Evolutionary conservation across 2,329 filamentous ascomycete species (phyloP).

Genomic region (Tolypocladium nubicola): DNA sequence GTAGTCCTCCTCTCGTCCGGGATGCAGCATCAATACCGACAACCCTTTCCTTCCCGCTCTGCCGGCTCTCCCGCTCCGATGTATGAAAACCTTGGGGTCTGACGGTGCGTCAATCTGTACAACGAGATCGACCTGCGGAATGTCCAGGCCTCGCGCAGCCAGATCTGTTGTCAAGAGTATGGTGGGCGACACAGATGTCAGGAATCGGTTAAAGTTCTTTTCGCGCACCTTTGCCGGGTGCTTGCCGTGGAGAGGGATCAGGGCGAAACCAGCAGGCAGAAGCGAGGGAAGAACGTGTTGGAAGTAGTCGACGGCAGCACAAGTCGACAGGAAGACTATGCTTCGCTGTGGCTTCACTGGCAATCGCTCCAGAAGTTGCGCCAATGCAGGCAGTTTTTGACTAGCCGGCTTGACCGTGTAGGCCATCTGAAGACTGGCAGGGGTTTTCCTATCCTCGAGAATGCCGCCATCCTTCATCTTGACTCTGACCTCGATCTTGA

Average conservation of each 20-base stretch:
- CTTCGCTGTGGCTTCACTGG: slow-evolving; percentile 70
- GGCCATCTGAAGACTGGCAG: slow-evolving; percentile 84
- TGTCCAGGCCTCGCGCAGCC: slow-evolving; percentile 81
- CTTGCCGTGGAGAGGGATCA: slow-evolving; percentile 85
- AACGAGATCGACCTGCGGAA: slow-evolving; percentile 83
- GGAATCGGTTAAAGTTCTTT: slow-evolving; percentile 77
- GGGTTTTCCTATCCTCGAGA: slow-evolving; percentile 74
- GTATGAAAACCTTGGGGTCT: slow-evolving; percentile 91
- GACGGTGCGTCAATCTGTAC: slow-evolving; percentile 75
- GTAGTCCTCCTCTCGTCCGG: slow-evolving; percentile 82
- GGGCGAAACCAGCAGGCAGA: slow-evolving; percentile 54
- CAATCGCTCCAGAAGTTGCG: slow-evolving; percentile 57
- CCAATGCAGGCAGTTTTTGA: slow-evolving; percentile 68
- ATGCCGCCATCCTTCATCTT: slow-evolving; percentile 57
- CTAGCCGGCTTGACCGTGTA: slow-evolving; percentile 68
- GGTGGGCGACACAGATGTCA: slow-evolving; percentile 61
- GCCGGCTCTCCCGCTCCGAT: slow-evolving; percentile 82
- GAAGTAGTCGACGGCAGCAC: slow-evolving; percentile 91
- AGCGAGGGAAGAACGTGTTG: slow-evolving; percentile 66
- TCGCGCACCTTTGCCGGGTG: slow-evolving; percentile 78
- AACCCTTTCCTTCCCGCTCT: slow-evolving; percentile 79
- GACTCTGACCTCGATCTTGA: slow-evolving; percentile 90
- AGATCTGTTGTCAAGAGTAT: slow-evolving; percentile 89
- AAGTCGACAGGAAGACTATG: slow-evolving; percentile 89
- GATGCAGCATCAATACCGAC: slow-evolving; percentile 75